Evolutionary conservation across 2,329 filamentous ascomycete species (phyloP).

Genomic region (Chaetomium sp.): DNA sequence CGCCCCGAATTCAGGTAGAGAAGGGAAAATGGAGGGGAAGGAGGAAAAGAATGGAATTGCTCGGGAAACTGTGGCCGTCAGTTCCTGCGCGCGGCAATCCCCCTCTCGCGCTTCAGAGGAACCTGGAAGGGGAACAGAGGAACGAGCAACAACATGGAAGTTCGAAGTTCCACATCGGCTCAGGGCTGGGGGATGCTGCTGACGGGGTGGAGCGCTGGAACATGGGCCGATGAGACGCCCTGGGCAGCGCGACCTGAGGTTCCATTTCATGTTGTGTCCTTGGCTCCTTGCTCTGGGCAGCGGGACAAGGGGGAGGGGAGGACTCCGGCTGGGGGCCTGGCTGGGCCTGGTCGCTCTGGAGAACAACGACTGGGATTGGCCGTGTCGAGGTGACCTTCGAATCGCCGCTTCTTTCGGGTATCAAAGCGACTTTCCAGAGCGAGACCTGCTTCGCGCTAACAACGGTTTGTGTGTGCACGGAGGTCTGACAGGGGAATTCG

Average conservation of each 20-base stretch:
- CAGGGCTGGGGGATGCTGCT: background rate
- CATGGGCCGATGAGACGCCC: too few relatives aligned
- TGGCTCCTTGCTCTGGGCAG: slow-evolving; percentile 4
- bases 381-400: background rate
- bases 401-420: slow-evolving; percentile 17
- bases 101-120: background rate
- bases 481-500: background rate
- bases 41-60: background rate
- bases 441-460: slow-evolving; percentile 20
- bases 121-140: too few relatives aligned
- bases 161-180: background rate
- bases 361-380: slow-evolving; percentile 17
- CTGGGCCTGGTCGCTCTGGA: slow-evolving; percentile 11
- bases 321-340: background rate
- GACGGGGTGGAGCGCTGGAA: background rate
- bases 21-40: background rate
- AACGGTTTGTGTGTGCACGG: slow-evolving; percentile 9
- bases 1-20: background rate
- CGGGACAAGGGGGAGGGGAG: slow-evolving; percentile 1
- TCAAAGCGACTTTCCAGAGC: slow-evolving; percentile 6
- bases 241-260: too few relatives aligned
- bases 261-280: background rate
- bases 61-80: background rate
- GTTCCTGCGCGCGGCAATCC: background rate
- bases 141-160: slow-evolving; percentile 2